Conservation (phyloP, 306 rosid genomes). For the Trifolium pratense region DNA sequence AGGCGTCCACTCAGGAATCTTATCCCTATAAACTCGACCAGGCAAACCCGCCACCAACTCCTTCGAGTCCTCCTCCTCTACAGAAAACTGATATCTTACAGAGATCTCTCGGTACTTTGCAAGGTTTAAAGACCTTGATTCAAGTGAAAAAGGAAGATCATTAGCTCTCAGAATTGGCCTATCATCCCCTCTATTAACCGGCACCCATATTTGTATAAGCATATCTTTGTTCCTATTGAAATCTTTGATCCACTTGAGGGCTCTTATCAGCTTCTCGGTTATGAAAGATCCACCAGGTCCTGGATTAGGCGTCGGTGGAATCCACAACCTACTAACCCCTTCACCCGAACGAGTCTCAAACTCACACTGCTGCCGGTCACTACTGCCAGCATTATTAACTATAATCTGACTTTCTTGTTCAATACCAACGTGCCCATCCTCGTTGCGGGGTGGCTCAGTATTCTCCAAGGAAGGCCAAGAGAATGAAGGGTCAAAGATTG, state of each 20-base stretch:
- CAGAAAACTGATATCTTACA: slow-evolving; percentile 59
- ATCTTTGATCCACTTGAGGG: slow-evolving; percentile 63
- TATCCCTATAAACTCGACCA: slow-evolving; percentile 73
- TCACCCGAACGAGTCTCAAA: slow-evolving; percentile 52
- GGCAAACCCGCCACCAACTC: slow-evolving; percentile 72
- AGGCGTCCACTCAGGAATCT: slow-evolving; percentile 98
- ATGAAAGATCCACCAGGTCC: slow-evolving; percentile 56
- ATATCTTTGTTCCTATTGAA: slow-evolving; percentile 66
- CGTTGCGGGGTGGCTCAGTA: slow-evolving; percentile 42
- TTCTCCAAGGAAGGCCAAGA: slow-evolving; percentile 64
- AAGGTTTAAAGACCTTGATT: slow-evolving; percentile 60
- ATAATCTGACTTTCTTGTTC: slow-evolving; percentile 34
- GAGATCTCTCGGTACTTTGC: slow-evolving; percentile 73
- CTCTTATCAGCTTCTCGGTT: slow-evolving; percentile 65
- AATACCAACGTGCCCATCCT: slow-evolving; percentile 36
- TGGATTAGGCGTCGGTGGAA: slow-evolving; percentile 52
- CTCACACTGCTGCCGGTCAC: slow-evolving; percentile 35
- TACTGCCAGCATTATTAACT: slow-evolving; percentile 41
- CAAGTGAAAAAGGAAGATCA: slow-evolving; percentile 66
- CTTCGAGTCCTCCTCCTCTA: slow-evolving; percentile 65
- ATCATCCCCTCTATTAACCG: slow-evolving; percentile 68
- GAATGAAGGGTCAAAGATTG: slow-evolving; percentile 61
- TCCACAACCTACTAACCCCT: slow-evolving; percentile 61
- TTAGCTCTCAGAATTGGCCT: slow-evolving; percentile 64
- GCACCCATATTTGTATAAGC: slow-evolving; percentile 90